These are phyloP conservation scores for Sporobolomyces roseus DNA, from an alignment of 768 basidiomycete species.

Conservation along the genomic window DNA sequence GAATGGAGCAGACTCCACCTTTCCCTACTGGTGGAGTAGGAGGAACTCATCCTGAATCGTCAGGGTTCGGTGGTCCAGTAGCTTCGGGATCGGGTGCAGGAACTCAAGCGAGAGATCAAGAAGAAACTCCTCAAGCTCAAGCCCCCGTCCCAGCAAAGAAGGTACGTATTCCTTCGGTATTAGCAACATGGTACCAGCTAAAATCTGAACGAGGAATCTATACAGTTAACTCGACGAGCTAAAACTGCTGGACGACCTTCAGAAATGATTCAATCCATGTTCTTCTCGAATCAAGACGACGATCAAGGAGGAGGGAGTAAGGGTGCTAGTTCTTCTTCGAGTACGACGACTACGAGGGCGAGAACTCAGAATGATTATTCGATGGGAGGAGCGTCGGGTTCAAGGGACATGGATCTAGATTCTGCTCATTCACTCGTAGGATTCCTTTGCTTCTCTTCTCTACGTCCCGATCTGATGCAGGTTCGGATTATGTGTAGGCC, in stretches of 20 bases:
- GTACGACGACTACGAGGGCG: no score
- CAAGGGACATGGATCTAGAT: constrained; percentile 4
- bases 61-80: no score
- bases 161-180: not conserved
- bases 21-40: constrained; percentile 33
- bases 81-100: constrained; percentile 8
- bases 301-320: not conserved
- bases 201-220: no score
- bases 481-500: not conserved
- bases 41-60: constrained; percentile 29
- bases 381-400: constrained; percentile 11
- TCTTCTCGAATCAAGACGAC: not conserved
- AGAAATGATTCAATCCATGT: no score
- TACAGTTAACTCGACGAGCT: constrained; percentile 11
- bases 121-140: not conserved
- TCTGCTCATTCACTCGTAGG: not conserved
- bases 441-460: not conserved
- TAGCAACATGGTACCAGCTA: no score
- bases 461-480: not conserved
- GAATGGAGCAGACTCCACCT: constrained; percentile 12
- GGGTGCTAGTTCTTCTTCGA: not conserved
- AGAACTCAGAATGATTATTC: not conserved
- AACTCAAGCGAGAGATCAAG: constrained; percentile 1
- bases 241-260: constrained; percentile 16
- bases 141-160: not conserved